Percentiles rank a stretch among this genome's conserved stretches.
Conservation (phyloP, 805 yeast genomes). For the Limtongia smithiae region DNA sequence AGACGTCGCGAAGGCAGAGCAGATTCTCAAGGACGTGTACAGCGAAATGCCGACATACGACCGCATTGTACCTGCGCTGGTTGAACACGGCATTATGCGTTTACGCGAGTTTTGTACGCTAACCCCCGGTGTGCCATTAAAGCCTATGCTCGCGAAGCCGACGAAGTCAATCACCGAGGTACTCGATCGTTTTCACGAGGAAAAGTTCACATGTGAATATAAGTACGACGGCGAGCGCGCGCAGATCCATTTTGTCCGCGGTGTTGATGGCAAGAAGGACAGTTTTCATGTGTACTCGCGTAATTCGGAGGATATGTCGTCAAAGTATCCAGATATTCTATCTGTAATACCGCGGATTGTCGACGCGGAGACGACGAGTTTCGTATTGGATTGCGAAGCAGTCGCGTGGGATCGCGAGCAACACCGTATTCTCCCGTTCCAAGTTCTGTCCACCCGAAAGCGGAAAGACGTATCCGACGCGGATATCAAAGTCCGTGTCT, state of each 20-base stretch:
- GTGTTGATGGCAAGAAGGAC: slow-evolving; percentile 53
- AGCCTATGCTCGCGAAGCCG: slow-evolving; percentile 98
- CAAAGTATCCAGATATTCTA: slow-evolving; percentile 86
- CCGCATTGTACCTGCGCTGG: slow-evolving; percentile 61
- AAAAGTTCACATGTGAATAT: slow-evolving; percentile 89
- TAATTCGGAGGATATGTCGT: slow-evolving; percentile 96
- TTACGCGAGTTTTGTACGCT: slow-evolving; percentile 66
- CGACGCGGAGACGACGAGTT: slow-evolving; percentile 45
- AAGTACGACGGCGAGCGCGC: slow-evolving; percentile 98
- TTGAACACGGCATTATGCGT: slow-evolving; percentile 63
- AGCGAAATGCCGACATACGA: slow-evolving; percentile 90
- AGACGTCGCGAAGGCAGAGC: slow-evolving; percentile 62
- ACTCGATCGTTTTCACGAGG: slow-evolving; percentile 65
- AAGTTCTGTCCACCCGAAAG: slow-evolving; percentile 86
- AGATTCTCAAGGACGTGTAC: slow-evolving; percentile 71
- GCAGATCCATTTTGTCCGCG: slow-evolving; percentile 68
- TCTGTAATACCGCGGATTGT: slow-evolving; percentile 62
- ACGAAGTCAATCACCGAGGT: slow-evolving; percentile 92
- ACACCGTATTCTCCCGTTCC: slow-evolving; percentile 86
- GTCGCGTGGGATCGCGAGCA: slow-evolving; percentile 90
- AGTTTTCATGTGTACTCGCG: slow-evolving; percentile 64
- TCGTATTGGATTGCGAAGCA: slow-evolving; percentile 92
- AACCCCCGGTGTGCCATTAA: slow-evolving; percentile 89
- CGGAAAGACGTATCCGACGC: slow-evolving; percentile 86
- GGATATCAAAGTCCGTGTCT: slow-evolving; percentile 85